Percentiles rank a stretch among this genome's conserved stretches.
Evolutionary conservation across 2,329 filamentous ascomycete species (phyloP).

Genomic region (Periconia sp.): DNA sequence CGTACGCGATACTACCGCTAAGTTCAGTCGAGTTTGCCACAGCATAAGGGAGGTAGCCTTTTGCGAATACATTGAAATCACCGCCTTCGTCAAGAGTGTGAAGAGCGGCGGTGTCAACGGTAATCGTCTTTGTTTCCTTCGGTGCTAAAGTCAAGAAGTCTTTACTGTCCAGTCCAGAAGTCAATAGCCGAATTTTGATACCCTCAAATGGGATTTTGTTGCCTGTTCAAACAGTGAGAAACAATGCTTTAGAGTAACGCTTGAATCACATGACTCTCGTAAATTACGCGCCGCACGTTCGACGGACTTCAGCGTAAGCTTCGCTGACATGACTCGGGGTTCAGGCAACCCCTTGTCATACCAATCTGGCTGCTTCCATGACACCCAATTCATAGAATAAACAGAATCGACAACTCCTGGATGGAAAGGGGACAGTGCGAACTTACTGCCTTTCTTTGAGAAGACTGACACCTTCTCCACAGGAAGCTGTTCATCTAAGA

Average conservation of each 20-base stretch:
- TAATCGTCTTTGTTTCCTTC: slow-evolving; percentile 54
- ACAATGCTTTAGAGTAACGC: background rate
- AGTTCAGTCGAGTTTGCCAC: slow-evolving; percentile 56
- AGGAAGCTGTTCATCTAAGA: slow-evolving; percentile 52
- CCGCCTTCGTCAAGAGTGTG: slow-evolving; percentile 58
- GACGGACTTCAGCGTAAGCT: background rate
- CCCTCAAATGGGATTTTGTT: slow-evolving; percentile 55
- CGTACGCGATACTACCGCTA: slow-evolving; percentile 57
- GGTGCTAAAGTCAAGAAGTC: slow-evolving; percentile 54
- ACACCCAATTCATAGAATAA: background rate
- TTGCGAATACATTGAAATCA: slow-evolving; percentile 57
- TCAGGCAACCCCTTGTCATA: background rate
- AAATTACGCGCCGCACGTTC: background rate
- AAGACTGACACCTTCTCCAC: slow-evolving; percentile 58
- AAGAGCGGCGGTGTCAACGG: slow-evolving; percentile 58
- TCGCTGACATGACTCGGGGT: background rate
- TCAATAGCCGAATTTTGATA: slow-evolving; percentile 54
- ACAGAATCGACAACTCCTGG: background rate
- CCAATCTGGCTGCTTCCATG: background rate
- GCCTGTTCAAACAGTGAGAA: slow-evolving; percentile 32
- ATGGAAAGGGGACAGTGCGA: background rate
- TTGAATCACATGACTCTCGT: background rate
- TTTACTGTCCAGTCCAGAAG: slow-evolving; percentile 47
- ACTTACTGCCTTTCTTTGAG: slow-evolving; percentile 47
- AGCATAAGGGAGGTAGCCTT: slow-evolving; percentile 46